Evolutionary conservation across 495 filamentous ascomycete genomes (phyloP), one percentile per base, ranked within the genome.

Genomic region (Trichoderma virens): DNA sequence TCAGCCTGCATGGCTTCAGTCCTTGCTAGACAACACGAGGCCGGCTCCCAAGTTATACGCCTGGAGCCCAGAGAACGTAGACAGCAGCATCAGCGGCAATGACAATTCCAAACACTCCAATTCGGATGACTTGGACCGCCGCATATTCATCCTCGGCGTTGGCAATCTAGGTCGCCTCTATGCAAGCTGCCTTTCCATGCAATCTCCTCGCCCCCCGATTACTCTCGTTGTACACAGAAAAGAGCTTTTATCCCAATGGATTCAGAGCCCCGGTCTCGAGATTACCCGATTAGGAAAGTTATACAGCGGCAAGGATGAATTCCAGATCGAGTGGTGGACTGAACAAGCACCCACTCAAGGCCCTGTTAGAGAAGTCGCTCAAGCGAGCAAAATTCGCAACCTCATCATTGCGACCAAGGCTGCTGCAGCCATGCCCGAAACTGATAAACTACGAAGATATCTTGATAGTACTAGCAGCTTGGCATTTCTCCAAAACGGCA

Each of bases 401-500:
- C 80, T 96, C 45, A 84, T 97, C 65, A 75, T 96, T 13, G 80
- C 87, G 8, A 86, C 83, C 28, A 94, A 94, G 72, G 83, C 89
- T 0, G 71, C 80, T 5, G 70, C 83, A 34, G 88, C 88, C 1
- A 71, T 85, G 27, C 71, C 78, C 0, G 88, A 90, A 28, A 73
- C 94, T 16, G 70, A 79, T 25, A 69, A 78, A 5, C 73, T 95
- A 16, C 76, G 77, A 4, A 76, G 88, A 60, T 86, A 93, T 11
- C 74, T 97, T 20, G 79, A 73, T 5, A 69, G 72, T 4, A 71
- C 79, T 2, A 89, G 88, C 9, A 89, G 89, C 0, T 82, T 97
- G 32, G 75, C 88, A 13, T 88, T 97, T 54, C 70, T 91, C 23
- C 92, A 96, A 68, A 95, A 95, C 66, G 92, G 91, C 23, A 88